Base-by-base conservation (phyloP, 306 rosid species). In the Pterocarpus santalinus region DNA sequence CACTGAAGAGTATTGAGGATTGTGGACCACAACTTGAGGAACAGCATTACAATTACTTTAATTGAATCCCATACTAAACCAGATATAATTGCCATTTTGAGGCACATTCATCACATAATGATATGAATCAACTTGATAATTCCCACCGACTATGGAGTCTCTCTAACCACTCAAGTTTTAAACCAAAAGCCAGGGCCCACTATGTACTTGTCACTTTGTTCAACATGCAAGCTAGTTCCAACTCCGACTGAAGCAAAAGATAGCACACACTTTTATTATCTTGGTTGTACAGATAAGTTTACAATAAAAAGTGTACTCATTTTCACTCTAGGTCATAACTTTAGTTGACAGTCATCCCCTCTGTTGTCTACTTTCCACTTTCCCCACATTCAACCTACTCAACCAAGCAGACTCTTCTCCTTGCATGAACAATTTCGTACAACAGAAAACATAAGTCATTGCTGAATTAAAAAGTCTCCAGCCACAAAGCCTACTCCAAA, bases 191-290 rank as follows among this genome's bases (percentile, higher is more conserved):
- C 1, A 8, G 78, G 73, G 14, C 68, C 84, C 28, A 47, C 53
- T 43, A 43, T 43, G 47, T 43, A 79, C n/a, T 73, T 47, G 44
- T 2, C 46, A 44, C 67, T 39, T 16, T 47, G 47, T 43, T 22
- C 74, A 66, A 67, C 66, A 38, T 17, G 72, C 22, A 30, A 36
- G 28, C 68, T 33, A 16, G 62, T 77, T 46, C 52, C 61, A 76
- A 66, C 58, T 16, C 76, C 76, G 66, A 81, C 15, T 53, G 34
- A 63, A 63, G 72, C 46, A 80, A 44, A 72, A 52, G 73, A 63
- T 63, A 49, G 66, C 47, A 28, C 65, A 63, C 58, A 36, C 64
- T 46, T 44, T 33, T 35, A 58, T 32, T 56, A 68, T 76, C 52
- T 16, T 44, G 69, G 44, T 49, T 2, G 28, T 22, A 2, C 15